Evolutionary conservation across 75 land plant species (phyloP).

Genomic region (Pinus taeda): DNA sequence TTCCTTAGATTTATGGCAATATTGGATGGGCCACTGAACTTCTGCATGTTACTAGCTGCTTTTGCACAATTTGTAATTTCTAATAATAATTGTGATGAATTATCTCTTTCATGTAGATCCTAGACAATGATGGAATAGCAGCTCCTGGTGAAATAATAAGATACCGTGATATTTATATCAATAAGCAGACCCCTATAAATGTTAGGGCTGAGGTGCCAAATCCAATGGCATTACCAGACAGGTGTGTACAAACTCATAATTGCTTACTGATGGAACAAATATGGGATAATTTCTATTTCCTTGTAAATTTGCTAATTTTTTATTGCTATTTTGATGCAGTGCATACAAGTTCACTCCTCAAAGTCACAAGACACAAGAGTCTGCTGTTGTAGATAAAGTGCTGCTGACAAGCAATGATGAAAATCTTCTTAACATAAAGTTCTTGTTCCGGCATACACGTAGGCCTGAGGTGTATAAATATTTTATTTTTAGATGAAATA

Average conservation of each 20-base stretch:
- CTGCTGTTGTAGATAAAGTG: conserved; percentile 84
- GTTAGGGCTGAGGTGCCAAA: conserved; percentile 25
- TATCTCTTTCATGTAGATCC: conserved; percentile 31
- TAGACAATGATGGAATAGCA: conserved; percentile 96
- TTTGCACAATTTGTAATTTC: too few species aligned
- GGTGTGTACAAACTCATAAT: conserved; percentile 16
- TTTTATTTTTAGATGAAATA: neutral
- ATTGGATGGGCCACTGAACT: neutral
- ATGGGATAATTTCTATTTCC: neutral
- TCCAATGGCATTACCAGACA: conserved; percentile 50
- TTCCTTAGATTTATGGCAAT: neutral
- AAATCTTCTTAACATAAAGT: conserved; percentile 59
- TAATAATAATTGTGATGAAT: neutral
- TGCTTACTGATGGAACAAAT: neutral
- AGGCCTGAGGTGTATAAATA: conserved; percentile 76
- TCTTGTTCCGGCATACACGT: conserved; percentile 82
- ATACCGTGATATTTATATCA: conserved; percentile 70
- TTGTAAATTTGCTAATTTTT: neutral
- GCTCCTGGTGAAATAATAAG: conserved; percentile 90
- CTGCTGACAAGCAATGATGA: conserved; percentile 59
- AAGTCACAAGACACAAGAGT: conserved; percentile 69
- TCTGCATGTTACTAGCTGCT: neutral
- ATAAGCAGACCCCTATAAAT: conserved; percentile 74
- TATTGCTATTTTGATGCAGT: conserved; percentile 30
- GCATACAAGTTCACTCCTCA: conserved; percentile 58